Evolutionary conservation across 495 filamentous ascomycete species (phyloP).

Genomic region (Lasiosphaeria hispida): DNA sequence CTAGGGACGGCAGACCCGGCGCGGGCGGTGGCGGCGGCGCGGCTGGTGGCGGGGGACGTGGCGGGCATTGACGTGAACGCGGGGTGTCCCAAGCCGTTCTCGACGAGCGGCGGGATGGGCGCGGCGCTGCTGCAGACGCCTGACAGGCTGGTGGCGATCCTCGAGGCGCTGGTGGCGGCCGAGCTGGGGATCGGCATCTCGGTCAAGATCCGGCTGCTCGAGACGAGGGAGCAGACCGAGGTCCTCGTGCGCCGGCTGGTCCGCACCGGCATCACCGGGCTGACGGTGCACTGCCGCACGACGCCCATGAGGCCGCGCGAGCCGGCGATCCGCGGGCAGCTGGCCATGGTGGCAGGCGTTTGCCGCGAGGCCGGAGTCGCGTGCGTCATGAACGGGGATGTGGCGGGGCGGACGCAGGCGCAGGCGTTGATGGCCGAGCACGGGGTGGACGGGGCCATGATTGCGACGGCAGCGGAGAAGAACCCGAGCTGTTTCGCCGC

Average conservation of each 20-base stretch:
- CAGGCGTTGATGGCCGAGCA: slow-evolving; percentile 66
- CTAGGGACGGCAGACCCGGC: slow-evolving; percentile 81
- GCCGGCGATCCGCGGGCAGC: slow-evolving; percentile 78
- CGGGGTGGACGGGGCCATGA: slow-evolving; percentile 92
- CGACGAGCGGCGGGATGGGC: slow-evolving; percentile 88
- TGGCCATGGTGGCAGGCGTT: slow-evolving; percentile 72
- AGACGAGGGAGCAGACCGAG: slow-evolving; percentile 69
- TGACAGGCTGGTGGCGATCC: slow-evolving; percentile 75
- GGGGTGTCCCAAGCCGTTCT: slow-evolving; percentile 96
- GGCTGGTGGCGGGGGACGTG: slow-evolving; percentile 79
- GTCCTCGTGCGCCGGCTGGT: slow-evolving; percentile 70
- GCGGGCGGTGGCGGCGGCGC: slow-evolving; percentile 77
- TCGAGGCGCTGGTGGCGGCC: slow-evolving; percentile 72
- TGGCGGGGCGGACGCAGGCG: slow-evolving; percentile 66
- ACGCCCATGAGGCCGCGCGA: slow-evolving; percentile 92
- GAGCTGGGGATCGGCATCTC: slow-evolving; percentile 83
- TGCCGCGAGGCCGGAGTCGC: slow-evolving; percentile 82
- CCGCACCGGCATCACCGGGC: slow-evolving; percentile 80
- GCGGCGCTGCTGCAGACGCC: slow-evolving; percentile 82
- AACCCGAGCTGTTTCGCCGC: slow-evolving; percentile 79
- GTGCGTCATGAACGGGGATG: slow-evolving; percentile 93
- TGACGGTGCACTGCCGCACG: slow-evolving; percentile 94
- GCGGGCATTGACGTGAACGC: slow-evolving; percentile 95
- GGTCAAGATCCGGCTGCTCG: slow-evolving; percentile 90
- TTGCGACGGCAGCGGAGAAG: slow-evolving; percentile 83